Conservation (phyloP, 1,284 basidiomycete genomes). For the Apiotrichum veenhuisii region DNA sequence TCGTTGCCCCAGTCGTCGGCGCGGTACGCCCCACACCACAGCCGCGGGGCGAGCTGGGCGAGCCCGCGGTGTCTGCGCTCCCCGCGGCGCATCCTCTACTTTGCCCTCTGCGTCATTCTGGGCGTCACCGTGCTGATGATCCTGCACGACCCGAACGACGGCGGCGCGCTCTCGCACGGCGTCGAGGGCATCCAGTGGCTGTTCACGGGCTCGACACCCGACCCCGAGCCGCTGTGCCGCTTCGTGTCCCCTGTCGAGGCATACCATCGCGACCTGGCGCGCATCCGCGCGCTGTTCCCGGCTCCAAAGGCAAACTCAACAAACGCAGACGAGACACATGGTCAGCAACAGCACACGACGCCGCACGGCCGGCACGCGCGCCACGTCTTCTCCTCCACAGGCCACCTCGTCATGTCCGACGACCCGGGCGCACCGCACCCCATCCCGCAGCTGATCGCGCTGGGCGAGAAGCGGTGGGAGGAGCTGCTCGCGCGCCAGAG, state of each 20-base stretch:
- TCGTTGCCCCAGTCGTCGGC: too few relatives aligned
- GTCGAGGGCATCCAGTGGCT: not conserved
- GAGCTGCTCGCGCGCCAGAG: constrained; percentile 67
- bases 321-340: not conserved
- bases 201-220: not conserved
- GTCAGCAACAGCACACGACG: not conserved
- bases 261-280: constrained; percentile 35
- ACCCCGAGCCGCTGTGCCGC: constrained; percentile 18
- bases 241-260: constrained; percentile 44
- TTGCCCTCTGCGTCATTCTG: not conserved
- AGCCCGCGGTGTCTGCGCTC: not conserved
- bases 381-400: constrained; percentile 40
- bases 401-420: constrained; percentile 41
- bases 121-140: not conserved
- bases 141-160: not conserved
- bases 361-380: constrained; percentile 2
- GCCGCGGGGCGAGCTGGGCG: not conserved
- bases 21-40: not conserved
- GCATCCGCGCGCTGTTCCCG: constrained; percentile 24
- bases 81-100: not conserved
- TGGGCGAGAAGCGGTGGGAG: constrained; percentile 68
- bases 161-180: not conserved
- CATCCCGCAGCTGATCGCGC: constrained; percentile 69
- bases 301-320: too few relatives aligned
- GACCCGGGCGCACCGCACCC: constrained; percentile 58